Evolutionary conservation across 2,329 filamentous ascomycete species (phyloP).

Genomic region (Claviceps sp.): DNA sequence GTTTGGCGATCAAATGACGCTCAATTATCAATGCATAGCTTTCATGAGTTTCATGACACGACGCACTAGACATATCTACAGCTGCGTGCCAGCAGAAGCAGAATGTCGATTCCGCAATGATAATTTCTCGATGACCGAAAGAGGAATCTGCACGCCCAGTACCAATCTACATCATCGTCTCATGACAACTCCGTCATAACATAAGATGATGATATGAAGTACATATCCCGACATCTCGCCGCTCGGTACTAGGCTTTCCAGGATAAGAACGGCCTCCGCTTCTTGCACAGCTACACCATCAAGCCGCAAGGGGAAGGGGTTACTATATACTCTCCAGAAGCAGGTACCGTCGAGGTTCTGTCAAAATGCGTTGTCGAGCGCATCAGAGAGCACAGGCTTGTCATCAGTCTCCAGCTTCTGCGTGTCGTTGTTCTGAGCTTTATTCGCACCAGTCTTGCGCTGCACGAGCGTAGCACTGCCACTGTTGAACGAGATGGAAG

Average conservation of each 20-base stretch:
- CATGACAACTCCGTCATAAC: neutral
- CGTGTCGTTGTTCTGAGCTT: constrained; percentile 11
- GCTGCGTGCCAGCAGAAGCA: neutral
- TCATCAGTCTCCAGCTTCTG: constrained; percentile 16
- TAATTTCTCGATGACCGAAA: too few relatives aligned
- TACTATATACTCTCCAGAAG: neutral
- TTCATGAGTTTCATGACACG: neutral
- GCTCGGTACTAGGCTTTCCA: neutral
- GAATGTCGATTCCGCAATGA: too few relatives aligned
- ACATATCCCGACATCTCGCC: neutral
- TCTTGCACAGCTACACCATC: neutral
- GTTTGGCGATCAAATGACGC: neutral
- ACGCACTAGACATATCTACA: too few relatives aligned
- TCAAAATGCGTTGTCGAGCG: neutral
- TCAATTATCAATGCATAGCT: neutral
- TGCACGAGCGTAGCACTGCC: constrained; percentile 14
- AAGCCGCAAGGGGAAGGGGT: neutral
- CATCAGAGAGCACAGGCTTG: constrained; percentile 16
- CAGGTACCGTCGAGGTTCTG: neutral
- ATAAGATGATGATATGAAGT: neutral
- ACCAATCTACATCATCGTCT: neutral
- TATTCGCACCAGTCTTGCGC: constrained; percentile 18
- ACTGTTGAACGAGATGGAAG: constrained; percentile 1
- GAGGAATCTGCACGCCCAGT: neutral
- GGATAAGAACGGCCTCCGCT: neutral